phyloP scores from a whole-genome alignment of 1,139 yeast species.

The Hemisphaericaspora xylanilytica region DNA sequence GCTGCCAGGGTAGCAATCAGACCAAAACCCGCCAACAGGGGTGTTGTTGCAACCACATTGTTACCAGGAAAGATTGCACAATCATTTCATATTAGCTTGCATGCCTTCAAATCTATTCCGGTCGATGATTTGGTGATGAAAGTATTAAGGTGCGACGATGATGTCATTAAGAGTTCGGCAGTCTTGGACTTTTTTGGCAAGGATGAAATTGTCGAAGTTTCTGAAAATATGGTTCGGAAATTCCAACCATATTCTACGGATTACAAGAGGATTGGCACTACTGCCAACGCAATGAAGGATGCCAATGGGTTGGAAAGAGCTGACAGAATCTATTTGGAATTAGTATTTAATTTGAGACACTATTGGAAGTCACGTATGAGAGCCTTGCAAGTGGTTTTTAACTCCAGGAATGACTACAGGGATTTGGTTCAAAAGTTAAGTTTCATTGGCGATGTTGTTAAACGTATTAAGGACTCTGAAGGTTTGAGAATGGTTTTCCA shows the following conservation, averaged over 20 bases:
- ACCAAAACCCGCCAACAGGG: no score
- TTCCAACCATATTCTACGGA: constrained; percentile 66
- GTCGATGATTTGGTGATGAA: constrained; percentile 58
- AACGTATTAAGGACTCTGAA: constrained; percentile 54
- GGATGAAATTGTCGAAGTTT: constrained; percentile 64
- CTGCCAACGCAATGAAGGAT: constrained; percentile 65
- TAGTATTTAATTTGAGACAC: constrained; percentile 70
- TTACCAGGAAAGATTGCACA: constrained; percentile 71
- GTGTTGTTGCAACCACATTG: constrained; percentile 54
- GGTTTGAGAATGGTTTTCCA: constrained; percentile 67
- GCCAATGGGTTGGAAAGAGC: constrained; percentile 72
- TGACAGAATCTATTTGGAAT: constrained; percentile 69
- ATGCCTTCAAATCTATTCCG: constrained; percentile 50
- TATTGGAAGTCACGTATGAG: constrained; percentile 82
- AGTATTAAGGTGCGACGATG: constrained; percentile 62
- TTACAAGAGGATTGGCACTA: constrained; percentile 43
- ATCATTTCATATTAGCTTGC: constrained; percentile 76
- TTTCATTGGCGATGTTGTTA: constrained; percentile 62
- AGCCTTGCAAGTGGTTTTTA: constrained; percentile 58
- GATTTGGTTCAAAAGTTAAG: constrained; percentile 62
- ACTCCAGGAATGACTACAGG: constrained; percentile 69
- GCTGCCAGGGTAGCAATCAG: no score
- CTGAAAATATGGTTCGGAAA: constrained; percentile 60
- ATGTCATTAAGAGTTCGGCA: constrained; percentile 53
- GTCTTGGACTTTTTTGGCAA: constrained; percentile 70